A percentile compares a stretch with the other conserved stretches of the same genome.
Conservation (phyloP, 2,329 filamentous ascomycete genomes). For the Chlorencoelia australis region DNA sequence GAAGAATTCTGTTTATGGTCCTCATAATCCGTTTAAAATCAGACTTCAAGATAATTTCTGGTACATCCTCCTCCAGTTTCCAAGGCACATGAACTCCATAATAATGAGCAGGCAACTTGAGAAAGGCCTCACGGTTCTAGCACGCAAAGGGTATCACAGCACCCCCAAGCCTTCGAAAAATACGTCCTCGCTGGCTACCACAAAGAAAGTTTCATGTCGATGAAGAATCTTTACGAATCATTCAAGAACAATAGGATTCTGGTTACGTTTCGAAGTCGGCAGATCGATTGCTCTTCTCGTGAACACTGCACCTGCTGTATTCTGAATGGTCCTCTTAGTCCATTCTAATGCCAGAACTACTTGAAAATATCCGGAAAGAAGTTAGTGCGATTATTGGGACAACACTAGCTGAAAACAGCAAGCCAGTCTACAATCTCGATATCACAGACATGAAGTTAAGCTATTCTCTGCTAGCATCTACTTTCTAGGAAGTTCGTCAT, state of each 20-base stretch:
- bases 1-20: constrained; percentile 5
- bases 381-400: neutral
- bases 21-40: constrained; percentile 2
- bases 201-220: constrained; percentile 30
- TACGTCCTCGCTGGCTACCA: constrained; percentile 34
- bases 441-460: constrained; percentile 4
- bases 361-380: constrained; percentile 23
- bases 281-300: constrained; percentile 31
- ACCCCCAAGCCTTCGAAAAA: constrained; percentile 24
- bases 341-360: constrained; percentile 25
- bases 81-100: constrained; percentile 15
- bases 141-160: constrained; percentile 2
- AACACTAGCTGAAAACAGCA: neutral
- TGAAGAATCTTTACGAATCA: constrained; percentile 28
- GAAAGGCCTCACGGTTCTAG: constrained; percentile 25
- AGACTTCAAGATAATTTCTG: constrained; percentile 2
- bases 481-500: constrained; percentile 33
- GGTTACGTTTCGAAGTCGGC: constrained; percentile 31
- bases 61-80: neutral
- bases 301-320: constrained; percentile 31
- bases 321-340: constrained; percentile 33
- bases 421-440: neutral
- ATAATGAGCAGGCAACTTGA: constrained; percentile 21
- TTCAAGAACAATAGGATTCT: constrained; percentile 26
- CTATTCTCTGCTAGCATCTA: constrained; percentile 32